Evolutionary conservation across 495 filamentous ascomycete genomes (phyloP), one percentile per base, ranked within the genome.

Genomic region (Podospora pseudoanserina): DNA sequence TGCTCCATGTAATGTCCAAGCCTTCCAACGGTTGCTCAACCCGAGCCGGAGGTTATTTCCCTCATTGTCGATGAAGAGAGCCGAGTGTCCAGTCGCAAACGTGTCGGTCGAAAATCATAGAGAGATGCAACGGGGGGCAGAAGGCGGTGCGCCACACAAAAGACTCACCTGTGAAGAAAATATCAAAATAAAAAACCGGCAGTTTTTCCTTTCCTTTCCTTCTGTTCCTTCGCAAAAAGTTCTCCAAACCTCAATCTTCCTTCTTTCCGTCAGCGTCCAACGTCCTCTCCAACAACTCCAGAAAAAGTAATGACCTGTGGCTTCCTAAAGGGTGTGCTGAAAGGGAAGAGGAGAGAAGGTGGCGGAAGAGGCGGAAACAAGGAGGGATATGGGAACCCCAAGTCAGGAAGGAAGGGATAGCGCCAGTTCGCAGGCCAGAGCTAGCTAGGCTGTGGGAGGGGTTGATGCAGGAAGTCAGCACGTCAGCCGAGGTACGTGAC

Each of bases 231-330:
- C 67, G 15, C 59, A 61, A 61, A 26, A 0, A 23, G 23, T 23
- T 63, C 61, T 57, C 26, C 32, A 28, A 19, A 19, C 60, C 65
- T 63, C 58, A 67, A 70, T 69, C 64, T 63, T 63, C 28, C 30
- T 63, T 63, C 68, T 68, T 67, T 70, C 39, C 65, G 64, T 66
- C 69, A 69, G 70, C 72, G 56, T 71, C 71, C 74, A 44, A 75
- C 74, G 68, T 64, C 70, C 67, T 68, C 77, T 65, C 74, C 77
- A 71, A 77, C 77, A 76, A 78, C 77, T 74, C 77, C 77, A 67
- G 68, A 67, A 67, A 57, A 66, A 64, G 69, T 65, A 70, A 66
- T 65, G 62, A 70, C 70, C 64, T 64, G 18, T 20, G n/a, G 55
- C 23, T 58, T 58, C n/a, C 55, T 19, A 26, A 20, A 58, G 23